Evolutionary conservation across 139 green algal genomes (phyloP).

Genomic region (Coccomyxa sp.): DNA sequence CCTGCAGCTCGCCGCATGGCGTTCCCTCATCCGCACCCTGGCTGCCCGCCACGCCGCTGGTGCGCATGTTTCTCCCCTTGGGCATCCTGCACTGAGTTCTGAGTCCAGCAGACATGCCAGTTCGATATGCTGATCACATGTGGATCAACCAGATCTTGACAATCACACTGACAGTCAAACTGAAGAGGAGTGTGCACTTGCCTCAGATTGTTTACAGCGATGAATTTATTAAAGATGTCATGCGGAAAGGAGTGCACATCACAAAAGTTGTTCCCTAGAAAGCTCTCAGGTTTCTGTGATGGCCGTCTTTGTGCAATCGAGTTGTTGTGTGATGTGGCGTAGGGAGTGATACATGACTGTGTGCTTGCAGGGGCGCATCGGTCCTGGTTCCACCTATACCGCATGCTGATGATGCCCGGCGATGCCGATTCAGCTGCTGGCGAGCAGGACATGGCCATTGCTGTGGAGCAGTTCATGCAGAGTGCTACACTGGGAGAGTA

Average conservation of each 20-base stretch:
- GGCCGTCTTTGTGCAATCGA: neutral
- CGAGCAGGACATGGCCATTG: slow-evolving; percentile 25
- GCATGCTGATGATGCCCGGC: slow-evolving; percentile 47
- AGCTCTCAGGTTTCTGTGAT: no score
- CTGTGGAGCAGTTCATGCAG: slow-evolving; percentile 90
- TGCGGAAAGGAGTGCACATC: no score
- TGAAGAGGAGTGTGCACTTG: neutral
- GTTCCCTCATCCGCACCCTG: slow-evolving; percentile 51
- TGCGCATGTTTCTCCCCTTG: neutral
- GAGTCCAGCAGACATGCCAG: neutral
- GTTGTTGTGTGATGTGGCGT: neutral
- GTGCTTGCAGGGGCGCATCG: slow-evolving; percentile 38
- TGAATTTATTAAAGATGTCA: no score
- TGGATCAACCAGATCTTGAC: neutral
- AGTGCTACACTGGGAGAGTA: slow-evolving; percentile 79
- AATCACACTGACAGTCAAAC: neutral
- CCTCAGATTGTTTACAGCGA: no score
- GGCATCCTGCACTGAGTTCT: neutral
- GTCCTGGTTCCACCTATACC: slow-evolving; percentile 91
- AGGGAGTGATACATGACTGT: neutral
- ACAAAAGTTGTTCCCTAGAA: no score
- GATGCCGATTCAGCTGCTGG: neutral
- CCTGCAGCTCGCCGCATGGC: slow-evolving; percentile 87
- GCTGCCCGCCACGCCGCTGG: slow-evolving; percentile 41
- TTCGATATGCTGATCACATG: neutral